These are phyloP conservation scores for Parathielavia appendiculata DNA, from an alignment of 495 filamentous ascomycete species.

Conservation along the genomic window DNA sequence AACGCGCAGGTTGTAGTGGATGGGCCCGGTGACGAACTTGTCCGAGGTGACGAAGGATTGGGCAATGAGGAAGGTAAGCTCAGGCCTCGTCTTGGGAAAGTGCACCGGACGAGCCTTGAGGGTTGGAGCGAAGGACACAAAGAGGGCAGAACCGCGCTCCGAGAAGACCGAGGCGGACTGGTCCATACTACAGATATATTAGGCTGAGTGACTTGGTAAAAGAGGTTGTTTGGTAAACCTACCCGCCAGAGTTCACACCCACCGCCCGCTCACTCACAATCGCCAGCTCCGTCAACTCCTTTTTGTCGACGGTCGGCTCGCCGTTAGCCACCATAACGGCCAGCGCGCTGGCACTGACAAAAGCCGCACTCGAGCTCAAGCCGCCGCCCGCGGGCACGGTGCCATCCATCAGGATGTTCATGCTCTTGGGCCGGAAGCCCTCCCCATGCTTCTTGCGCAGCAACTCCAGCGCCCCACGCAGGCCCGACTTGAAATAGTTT, in stretches of 20 bases:
- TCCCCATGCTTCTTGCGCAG: constrained; percentile 61
- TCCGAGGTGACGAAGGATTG: constrained; percentile 90
- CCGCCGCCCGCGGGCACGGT: constrained; percentile 89
- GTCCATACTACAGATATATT: constrained; percentile 64
- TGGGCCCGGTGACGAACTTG: constrained; percentile 87
- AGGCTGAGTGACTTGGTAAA: not conserved
- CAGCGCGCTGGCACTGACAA: constrained; percentile 84
- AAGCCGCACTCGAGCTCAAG: constrained; percentile 88
- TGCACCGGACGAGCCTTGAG: constrained; percentile 69
- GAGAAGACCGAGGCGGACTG: constrained; percentile 97
- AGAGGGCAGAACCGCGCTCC: constrained; percentile 73
- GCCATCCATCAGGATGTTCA: constrained; percentile 87
- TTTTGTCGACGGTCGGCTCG: constrained; percentile 74
- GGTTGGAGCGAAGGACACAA: constrained; percentile 83
- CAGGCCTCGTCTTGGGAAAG: constrained; percentile 78
- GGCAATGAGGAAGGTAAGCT: constrained; percentile 86
- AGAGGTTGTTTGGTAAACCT: constrained; percentile 32
- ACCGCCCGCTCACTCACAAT: constrained; percentile 92
- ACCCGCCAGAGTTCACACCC: constrained; percentile 94
- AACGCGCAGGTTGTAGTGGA: constrained; percentile 94
- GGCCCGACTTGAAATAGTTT: constrained; percentile 95
- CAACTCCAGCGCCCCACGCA: constrained; percentile 74
- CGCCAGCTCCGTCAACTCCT: constrained; percentile 79
- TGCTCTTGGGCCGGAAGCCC: constrained; percentile 62
- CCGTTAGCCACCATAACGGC: constrained; percentile 86